Base-by-base conservation (phyloP, 2,329 filamentous ascomycete species). In the Colletotrichum musae region DNA sequence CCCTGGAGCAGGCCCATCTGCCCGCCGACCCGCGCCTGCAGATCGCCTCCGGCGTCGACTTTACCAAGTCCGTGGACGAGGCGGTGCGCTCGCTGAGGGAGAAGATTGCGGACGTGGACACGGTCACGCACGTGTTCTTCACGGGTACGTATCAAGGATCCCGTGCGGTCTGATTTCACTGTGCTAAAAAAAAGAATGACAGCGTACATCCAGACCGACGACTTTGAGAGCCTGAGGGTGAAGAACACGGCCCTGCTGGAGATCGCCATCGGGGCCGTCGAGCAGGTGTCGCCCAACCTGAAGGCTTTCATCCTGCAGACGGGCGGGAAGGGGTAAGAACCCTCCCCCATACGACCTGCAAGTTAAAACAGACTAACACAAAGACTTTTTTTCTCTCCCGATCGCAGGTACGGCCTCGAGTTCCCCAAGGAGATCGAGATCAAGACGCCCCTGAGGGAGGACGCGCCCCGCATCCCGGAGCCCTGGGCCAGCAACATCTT, bases 401-500 rank as follows among this genome's bases (percentile, higher is more conserved):
- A 32, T 9, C 6, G 15, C 4, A 72, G 69, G 0, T 73, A 73
- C 47, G 73, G 71, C 2, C 36, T 73, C 16, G 64, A 67, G 47
- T 70, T 65, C 36, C 47, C 58, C 5, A 47, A 63, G 6, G 47
- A 58, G 1, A 13, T 53, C 26, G 32, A 32, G 6, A 51, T 74
- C 43, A 47, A 51, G 1, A 53, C 67, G 2, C 69, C 72, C 4
- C 45, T 73, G 2, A 18, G 47, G 7, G 71, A 73, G 21, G 50
- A 51, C 16, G 21, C 12, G 3, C 64, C 69, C 12, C 71, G 72
- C 6, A 71, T 73, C n/a, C 72, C 71, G 4, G 24, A 60, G 36
- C 72, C 72, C 0, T 72, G 58, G 58, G 72, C 64, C 6, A 60
- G 64, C 51, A 68, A 70, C 21, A 52, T 73, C 3, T 73, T 73